Base-by-base conservation (phyloP, 2,329 filamentous ascomycete species). In the Penicillium sp. region DNA sequence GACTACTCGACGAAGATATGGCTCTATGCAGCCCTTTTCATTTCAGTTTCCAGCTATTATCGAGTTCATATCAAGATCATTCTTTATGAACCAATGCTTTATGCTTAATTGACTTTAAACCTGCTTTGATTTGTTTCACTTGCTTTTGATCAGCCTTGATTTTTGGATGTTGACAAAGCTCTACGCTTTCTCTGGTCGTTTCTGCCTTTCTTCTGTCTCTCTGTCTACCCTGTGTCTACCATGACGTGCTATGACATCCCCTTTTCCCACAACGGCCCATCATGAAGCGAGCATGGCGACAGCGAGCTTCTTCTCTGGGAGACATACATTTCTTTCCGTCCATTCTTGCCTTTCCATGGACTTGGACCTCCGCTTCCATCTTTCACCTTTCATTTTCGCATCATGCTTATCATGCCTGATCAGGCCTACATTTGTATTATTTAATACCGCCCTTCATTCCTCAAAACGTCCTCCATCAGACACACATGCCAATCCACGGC, bases 1-100 rank as follows among this genome's bases (percentile, higher is more conserved):
- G 58, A 64, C 43, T 49, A 58, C 60, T 62, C 60, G 59, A 63
- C 61, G 65, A 61, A 58, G 61, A 66, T 57, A 58, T 48, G 60
- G 58, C 58, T 55, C 41, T 66, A 62, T 56, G 48, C 37, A 57
- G 35, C 22, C 22, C 34, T 31, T 31, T 7, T 4, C n/a, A 31
- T 47, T 35, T 15, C 22, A 1, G 10, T 48, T 2, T 48, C 15
- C 43, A 20, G 17, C 4, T 20, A n/a, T 47, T 28, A 15, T 10
- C 43, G 43, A 47, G 43, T 47, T 31, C 43, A 17, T 20, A 20
- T 42, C n/a, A 47, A 20, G n/a, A 11, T 34, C n/a, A 14, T 49
- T n/a, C 6, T 34, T 49, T 20, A 49, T 49, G 45, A 49, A 34
- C 45, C n/a, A 20, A 35, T 49, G 45, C 28, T 49, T 34, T 35